Conservation (phyloP, 2,329 filamentous ascomycete genomes). For the Curvularia hawaiiensis region DNA sequence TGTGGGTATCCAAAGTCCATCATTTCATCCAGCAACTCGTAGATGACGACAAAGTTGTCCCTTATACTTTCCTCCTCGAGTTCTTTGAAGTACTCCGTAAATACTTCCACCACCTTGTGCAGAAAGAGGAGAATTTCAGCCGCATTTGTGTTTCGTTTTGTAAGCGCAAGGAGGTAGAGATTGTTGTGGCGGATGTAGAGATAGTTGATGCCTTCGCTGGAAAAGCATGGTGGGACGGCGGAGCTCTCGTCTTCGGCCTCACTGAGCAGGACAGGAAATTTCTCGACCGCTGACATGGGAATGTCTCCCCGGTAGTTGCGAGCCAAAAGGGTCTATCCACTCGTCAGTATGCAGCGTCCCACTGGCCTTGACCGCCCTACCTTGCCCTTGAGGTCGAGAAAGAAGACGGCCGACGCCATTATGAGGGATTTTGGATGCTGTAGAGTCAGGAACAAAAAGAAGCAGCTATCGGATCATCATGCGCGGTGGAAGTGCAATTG, state of each 20-base stretch:
- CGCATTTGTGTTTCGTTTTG: slow-evolving; percentile 98
- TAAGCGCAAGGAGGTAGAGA: slow-evolving; percentile 95
- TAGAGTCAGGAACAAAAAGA: neutral
- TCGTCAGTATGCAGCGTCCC: slow-evolving; percentile 35
- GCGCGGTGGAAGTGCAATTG: slow-evolving; percentile 10
- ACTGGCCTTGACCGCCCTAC: slow-evolving; percentile 56
- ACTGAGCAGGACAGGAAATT: slow-evolving; percentile 92
- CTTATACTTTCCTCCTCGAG: slow-evolving; percentile 98
- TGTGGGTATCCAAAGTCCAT: slow-evolving; percentile 99
- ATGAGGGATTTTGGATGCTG: slow-evolving; percentile 26
- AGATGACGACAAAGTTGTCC: slow-evolving; percentile 99
- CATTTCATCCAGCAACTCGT: slow-evolving; percentile 98
- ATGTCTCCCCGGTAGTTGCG: slow-evolving; percentile 99
- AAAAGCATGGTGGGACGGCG: slow-evolving; percentile 96
- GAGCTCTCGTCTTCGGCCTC: slow-evolving; percentile 99
- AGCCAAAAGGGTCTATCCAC: slow-evolving; percentile 84
- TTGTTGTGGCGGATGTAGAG: slow-evolving; percentile 99
- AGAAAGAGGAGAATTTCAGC: slow-evolving; percentile 98
- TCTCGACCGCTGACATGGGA: slow-evolving; percentile 98
- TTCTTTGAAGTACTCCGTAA: slow-evolving; percentile 99
- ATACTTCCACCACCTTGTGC: slow-evolving; percentile 97
- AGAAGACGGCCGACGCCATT: slow-evolving; percentile 98
- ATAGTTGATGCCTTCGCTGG: slow-evolving; percentile 98
- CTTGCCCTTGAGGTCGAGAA: slow-evolving; percentile 99
- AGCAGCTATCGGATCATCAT: slow-evolving; percentile 18